Percentiles rank a stretch among this genome's conserved stretches.
phyloP scores from a whole-genome alignment of 192 early-diverging fungal species.

The Coemansia nantahalensis region DNA sequence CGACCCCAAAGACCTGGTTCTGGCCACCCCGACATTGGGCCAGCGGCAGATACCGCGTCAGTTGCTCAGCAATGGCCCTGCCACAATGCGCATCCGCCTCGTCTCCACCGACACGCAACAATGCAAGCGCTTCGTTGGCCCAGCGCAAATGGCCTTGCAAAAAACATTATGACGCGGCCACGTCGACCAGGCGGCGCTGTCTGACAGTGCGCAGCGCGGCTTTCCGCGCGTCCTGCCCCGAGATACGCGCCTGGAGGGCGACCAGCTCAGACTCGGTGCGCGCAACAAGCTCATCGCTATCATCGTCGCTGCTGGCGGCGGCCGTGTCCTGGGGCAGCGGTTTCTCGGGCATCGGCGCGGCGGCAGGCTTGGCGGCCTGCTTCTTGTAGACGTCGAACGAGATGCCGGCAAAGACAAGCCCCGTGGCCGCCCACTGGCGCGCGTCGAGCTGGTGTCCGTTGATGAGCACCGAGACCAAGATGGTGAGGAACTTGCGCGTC shows the following conservation, averaged over 20 bases:
- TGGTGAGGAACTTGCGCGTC: slow-evolving; percentile 94
- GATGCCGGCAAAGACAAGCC: slow-evolving; percentile 84
- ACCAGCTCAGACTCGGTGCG: slow-evolving; percentile 7
- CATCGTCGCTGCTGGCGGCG: neutral
- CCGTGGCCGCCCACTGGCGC: slow-evolving; percentile 85
- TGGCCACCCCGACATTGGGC: too few relatives aligned
- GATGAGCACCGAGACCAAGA: slow-evolving; percentile 87
- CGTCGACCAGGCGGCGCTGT: slow-evolving; percentile 40
- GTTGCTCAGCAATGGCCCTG: too few relatives aligned
- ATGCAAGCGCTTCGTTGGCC: too few relatives aligned
- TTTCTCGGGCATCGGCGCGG: neutral
- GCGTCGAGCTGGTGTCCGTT: slow-evolving; percentile 75
- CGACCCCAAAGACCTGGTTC: too few relatives aligned
- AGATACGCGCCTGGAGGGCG: slow-evolving; percentile 6
- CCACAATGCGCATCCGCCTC: too few relatives aligned
- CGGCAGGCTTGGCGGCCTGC: slow-evolving; percentile 48
- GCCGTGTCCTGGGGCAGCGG: neutral
- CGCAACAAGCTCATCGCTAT: slow-evolving; percentile 9
- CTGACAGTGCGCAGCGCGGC: slow-evolving; percentile 12
- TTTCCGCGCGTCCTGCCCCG: neutral
- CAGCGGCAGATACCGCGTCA: too few relatives aligned
- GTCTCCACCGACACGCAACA: too few relatives aligned
- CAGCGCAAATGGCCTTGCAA: too few relatives aligned
- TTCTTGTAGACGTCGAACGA: slow-evolving; percentile 75
- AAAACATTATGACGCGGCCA: slow-evolving; percentile 19